Evolutionary conservation across 441 rosid species (phyloP), one percentile per base, ranked within the genome.

Genomic region (Gossypium lobatum): DNA sequence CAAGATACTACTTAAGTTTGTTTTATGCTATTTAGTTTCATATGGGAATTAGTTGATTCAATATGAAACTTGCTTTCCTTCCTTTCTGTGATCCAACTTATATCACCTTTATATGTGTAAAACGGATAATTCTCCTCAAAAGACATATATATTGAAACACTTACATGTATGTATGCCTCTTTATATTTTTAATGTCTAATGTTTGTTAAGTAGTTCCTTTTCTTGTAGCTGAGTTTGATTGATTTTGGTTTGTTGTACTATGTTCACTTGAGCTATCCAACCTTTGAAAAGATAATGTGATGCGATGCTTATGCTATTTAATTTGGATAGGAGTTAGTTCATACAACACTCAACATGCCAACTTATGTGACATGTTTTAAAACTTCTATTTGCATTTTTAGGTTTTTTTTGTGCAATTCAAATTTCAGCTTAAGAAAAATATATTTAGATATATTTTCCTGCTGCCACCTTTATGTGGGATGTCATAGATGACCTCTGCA

Each of bases 401-500:
- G 70, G 45, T 7, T 37, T 3, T 64, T 20, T 23, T 64, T 4
- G 5, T 46, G 18, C 10, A 21, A 66, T 66, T 66, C 7, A 21
- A 66, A 66, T 18, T 66, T 20, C 18, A 65, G 13, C 14, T 45
- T 65, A 1, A 37, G 48, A 46, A 66, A 64, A 65, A 1, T 46
- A 5, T 23, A 26, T 42, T 65, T 3, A 16, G 34, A 42, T 64
- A 64, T 42, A 6, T 16, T 34, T 67, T 67, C 14, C 39, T 7
- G 53, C 3, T 11, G 10, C 70, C 28, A 42, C 48, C 70, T 39
- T 42, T 39, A 23, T 64, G n/a, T 9, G 18, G 26, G 20, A 45
- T 66, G 69, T 64, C 7, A 14, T 65, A 65, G 20, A 62, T 62
- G 67, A 66, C 18, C 18, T 37, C 14, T 58, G 20, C 55, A 63